Evolutionary conservation across 768 basidiomycete genomes (phyloP), one percentile per base, ranked within the genome.

Genomic region (Leccinum longicurvipes): DNA sequence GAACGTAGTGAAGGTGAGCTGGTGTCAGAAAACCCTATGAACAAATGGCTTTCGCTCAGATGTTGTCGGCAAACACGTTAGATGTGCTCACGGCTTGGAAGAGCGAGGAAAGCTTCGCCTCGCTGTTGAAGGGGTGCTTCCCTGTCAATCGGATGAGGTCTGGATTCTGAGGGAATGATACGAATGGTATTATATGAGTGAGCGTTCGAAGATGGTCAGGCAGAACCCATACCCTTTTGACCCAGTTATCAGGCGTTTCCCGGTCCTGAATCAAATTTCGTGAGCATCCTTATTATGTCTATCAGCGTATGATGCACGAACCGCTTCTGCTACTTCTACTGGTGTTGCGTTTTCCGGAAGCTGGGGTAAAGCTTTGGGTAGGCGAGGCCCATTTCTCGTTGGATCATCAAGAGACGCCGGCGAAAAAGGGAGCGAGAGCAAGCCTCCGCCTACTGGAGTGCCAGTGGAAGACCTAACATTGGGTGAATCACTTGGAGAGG

Each of bases 121-220:
- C 85, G 28, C 67, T 60, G 65, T 86, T 86, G 74, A 85, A 83
- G 1, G 85, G 85, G 63, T 85, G 85, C 58, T 79, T 77, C 24
- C 81, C 81, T 5, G 83, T 85, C 50, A 84, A 61, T 3, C 81
- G 76, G 23, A 84, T 68, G 44, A 83, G 74, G 25, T 63, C 57
- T 0, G 73, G 70, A 44, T 76, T 65, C 60, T 72, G 19, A 27
- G n/a, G n/a, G n/a, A n/a, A n/a, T n/a, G n/a, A n/a, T n/a, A n/a
- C n/a, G n/a, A n/a, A n/a, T n/a, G n/a, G n/a, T n/a, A n/a, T n/a
- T 45, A 12, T 19, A 25, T 57, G 29, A 61, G 47, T 12, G 32
- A 8, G 15, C 9, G 34, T 29, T 48, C 15, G 15, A 1, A 10
- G 21, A 2, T 25, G 8, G 14, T 15, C 17, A 41, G n/a, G 19